Base-by-base conservation (phyloP, 257 asterid genomes). In the Buddleja alternifolia region DNA sequence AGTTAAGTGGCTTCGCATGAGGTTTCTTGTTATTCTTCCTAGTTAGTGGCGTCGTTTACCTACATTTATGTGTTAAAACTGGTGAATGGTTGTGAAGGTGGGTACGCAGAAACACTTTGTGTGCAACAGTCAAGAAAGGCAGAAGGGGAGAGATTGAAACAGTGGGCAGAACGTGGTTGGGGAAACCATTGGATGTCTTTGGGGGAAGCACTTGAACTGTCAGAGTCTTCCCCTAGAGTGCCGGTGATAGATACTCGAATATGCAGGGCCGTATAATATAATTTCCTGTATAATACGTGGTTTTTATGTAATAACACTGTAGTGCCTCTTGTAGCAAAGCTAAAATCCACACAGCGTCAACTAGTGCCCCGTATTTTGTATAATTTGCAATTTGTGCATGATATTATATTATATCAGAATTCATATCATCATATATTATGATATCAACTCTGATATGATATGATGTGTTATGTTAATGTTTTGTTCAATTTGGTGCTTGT, bases 71-170 rank as follows among this genome's bases (percentile, higher is more conserved):
- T 2, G 17, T 10, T 19, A 21, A 3, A 23, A 7, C 15, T 4
- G 47, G 24, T 50, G 16, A 3, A 44, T 58, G 69, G 57, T 66
- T 81, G 59, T 69, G 64, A 74, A 94, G 99, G 99, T 46, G 97
- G 99, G 16, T 94, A 89, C 60, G 96, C 95, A 8, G 97, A 91
- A 46, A 76, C 84, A 5, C 96, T 94, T 23, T 23, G 65, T 3
- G 82, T 94, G 73, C 97, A 91, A 72, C 85, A 87, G 70, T 80
- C 90, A 7, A 85, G 99, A 82, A 94, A 84, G 77, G 84, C 84
- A 17, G 97, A 94, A 82, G 99, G 93, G 17, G 90, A 85, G 71
- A 83, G 80, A 59, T 63, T 89, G 88, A 87, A 78, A 69, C 51
- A 44, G 2, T 91, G 87, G 97, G 96, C 97, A 3, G 91, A 84